phyloP scores from a whole-genome alignment of 2,329 filamentous ascomycete genomes.

The Coniochaeta sp. region DNA sequence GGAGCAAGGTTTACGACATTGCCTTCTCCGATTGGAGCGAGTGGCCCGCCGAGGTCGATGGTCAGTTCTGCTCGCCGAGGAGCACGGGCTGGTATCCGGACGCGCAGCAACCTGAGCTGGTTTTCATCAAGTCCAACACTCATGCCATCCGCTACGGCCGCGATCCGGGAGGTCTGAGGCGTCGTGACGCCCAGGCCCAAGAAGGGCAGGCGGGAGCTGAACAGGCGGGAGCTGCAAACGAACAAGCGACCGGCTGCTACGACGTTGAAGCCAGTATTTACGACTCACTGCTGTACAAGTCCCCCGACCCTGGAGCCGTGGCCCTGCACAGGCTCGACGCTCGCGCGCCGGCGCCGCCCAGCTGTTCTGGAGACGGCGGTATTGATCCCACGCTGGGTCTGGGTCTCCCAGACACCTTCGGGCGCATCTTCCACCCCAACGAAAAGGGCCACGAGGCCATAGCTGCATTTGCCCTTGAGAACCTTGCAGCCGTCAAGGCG shows the following conservation, averaged over 20 bases:
- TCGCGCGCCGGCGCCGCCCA: slow-evolving; percentile 16
- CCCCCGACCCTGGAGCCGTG: slow-evolving; percentile 14
- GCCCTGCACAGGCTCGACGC: slow-evolving; percentile 15
- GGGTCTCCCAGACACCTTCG: slow-evolving; percentile 22
- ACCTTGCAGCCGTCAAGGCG: slow-evolving; percentile 11
- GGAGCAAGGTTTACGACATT: no score
- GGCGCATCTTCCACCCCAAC: slow-evolving; percentile 26
- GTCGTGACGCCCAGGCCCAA: no score
- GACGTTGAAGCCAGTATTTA: slow-evolving; percentile 9
- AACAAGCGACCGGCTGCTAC: no score
- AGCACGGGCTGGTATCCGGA: slow-evolving; percentile 20
- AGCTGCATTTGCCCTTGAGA: slow-evolving; percentile 19
- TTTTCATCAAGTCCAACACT: slow-evolving; percentile 25
- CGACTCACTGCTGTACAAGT: slow-evolving; percentile 16
- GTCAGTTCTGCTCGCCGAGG: slow-evolving; percentile 6
- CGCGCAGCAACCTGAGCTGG: slow-evolving; percentile 19
- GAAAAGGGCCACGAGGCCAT: slow-evolving; percentile 18
- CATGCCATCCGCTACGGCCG: slow-evolving; percentile 1
- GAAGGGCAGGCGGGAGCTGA: no score
- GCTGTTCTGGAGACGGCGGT: slow-evolving; percentile 18
- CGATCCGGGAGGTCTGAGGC: background rate
- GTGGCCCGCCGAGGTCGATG: no score
- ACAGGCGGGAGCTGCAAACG: no score
- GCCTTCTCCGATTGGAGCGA: no score
- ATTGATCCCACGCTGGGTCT: slow-evolving; percentile 10